These are phyloP conservation scores for Phytopythium delawarense DNA, from an alignment of 352 stramenopile species.

Conservation along the genomic window DNA sequence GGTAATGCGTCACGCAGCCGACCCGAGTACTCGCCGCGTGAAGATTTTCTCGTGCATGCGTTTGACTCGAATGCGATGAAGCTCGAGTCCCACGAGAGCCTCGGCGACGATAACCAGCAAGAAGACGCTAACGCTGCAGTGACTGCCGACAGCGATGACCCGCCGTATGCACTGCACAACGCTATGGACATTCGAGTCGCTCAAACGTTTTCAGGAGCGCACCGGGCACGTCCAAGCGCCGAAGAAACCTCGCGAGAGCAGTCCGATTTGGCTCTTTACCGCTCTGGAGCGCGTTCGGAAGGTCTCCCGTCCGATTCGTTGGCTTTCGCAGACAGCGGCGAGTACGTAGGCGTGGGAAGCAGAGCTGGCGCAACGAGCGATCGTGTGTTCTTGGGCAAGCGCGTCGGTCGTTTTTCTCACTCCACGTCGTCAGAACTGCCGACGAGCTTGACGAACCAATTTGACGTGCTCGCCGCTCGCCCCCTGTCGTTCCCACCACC, in stretches of 20 bases:
- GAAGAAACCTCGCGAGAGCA: background rate
- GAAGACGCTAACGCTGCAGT: background rate
- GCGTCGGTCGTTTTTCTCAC: background rate
- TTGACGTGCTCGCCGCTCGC: background rate
- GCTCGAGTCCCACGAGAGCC: conserved; percentile 11
- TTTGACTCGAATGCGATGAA: conserved; percentile 60
- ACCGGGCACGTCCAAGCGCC: background rate
- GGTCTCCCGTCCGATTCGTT: background rate
- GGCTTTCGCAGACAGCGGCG: background rate
- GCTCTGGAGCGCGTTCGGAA: background rate
- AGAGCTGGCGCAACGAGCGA: background rate
- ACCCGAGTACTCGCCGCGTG: conserved; percentile 51
- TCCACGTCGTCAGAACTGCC: background rate
- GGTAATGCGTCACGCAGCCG: conserved; percentile 15
- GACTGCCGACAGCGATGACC: background rate
- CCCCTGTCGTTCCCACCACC: background rate
- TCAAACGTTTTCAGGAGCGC: background rate
- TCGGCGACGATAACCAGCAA: background rate
- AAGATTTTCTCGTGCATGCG: conserved; percentile 68
- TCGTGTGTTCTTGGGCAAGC: conserved; percentile 3
- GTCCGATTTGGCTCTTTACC: background rate
- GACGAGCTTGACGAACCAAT: background rate
- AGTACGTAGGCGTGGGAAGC: background rate
- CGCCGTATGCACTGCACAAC: background rate
- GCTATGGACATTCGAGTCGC: background rate